These are phyloP conservation scores for Dactylellina cionopaga DNA, from an alignment of 2,329 filamentous ascomycete species.

Conservation along the genomic window DNA sequence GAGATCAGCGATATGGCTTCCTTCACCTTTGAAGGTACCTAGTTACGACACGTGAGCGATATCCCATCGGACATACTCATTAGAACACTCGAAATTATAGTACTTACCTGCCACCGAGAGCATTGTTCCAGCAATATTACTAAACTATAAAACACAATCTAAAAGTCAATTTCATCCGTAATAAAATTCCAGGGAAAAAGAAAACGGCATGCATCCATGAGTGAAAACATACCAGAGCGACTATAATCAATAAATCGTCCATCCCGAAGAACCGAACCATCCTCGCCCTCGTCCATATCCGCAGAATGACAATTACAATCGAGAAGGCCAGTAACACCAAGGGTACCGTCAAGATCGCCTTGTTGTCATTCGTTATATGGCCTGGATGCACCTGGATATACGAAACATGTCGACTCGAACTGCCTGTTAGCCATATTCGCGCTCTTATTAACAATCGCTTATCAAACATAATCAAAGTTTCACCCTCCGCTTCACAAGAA, in stretches of 20 bases:
- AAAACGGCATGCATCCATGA: too few relatives aligned
- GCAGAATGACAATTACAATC: conserved; percentile 30
- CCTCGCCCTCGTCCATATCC: conserved; percentile 40
- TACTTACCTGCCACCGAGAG: conserved; percentile 33
- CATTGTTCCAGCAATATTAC: conserved; percentile 41
- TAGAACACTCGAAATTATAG: neutral
- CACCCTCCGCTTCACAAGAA: neutral
- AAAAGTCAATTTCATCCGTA: neutral
- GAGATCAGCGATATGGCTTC: conserved; percentile 28
- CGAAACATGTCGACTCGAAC: conserved; percentile 2
- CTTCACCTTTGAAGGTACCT: conserved; percentile 42
- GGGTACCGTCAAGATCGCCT: conserved; percentile 42
- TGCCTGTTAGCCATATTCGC: conserved; percentile 23
- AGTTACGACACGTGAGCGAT: neutral
- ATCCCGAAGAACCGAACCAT: conserved; percentile 46
- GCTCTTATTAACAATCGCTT: neutral
- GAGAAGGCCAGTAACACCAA: conserved; percentile 34
- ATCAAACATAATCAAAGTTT: neutral
- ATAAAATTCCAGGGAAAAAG: neutral
- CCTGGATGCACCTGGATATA: conserved; percentile 50
- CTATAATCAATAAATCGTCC: conserved; percentile 49
- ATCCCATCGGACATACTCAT: neutral
- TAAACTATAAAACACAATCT: conserved; percentile 16
- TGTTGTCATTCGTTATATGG: conserved; percentile 43
- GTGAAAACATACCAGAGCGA: conserved; percentile 21